Evolutionary conservation across 2,329 filamentous ascomycete species (phyloP), one percentile per base, ranked within the genome.

Genomic region (Nothopassalora personata): DNA sequence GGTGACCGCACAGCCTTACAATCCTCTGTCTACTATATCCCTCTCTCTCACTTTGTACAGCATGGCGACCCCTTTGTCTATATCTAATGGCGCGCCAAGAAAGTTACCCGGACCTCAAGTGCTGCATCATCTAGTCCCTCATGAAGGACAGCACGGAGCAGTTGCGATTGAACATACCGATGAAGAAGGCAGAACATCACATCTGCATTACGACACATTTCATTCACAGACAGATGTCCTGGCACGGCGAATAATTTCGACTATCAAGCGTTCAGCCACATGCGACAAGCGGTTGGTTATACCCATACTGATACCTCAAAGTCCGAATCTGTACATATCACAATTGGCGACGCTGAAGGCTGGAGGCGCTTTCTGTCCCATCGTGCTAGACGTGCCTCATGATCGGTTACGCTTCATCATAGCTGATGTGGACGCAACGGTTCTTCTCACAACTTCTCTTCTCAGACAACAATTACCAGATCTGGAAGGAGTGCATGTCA

Each of bases 351-450:
- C 93, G 55, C 78, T 96, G 50, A 91, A 92, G 72, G 86, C 86
- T 11, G 92, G 92, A 6, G 89, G 83, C 36, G 90, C 90, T 0
- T 96, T 96, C 67, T 96, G 91, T 65, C 91, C 92, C 0, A 76
- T 97, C 57, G 88, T 88, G 61, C 80, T 89, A 52, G 91, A 96
- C 73, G 84, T 87, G 0, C 92, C 92, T 0, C 73, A 79, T 4
- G 90, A 96, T 55, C 82, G 92, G 52, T 80, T 96, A 47, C 83
- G 81, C 53, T 96, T 96, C 71, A 92, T 96, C 53, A 74, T 92
- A 15, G 72, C 83, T n/a, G 91, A 97, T 77, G 83, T 95, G 43
- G 78, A 80, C 10, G 90, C 91, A 6, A 76, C 75, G 7, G 71
- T 95, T 0, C 75, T 95, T 30, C 74, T 96, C 47, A 89, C 87